Conservation (phyloP, 805 yeast genomes). For the Teunomyces funiuensis region DNA sequence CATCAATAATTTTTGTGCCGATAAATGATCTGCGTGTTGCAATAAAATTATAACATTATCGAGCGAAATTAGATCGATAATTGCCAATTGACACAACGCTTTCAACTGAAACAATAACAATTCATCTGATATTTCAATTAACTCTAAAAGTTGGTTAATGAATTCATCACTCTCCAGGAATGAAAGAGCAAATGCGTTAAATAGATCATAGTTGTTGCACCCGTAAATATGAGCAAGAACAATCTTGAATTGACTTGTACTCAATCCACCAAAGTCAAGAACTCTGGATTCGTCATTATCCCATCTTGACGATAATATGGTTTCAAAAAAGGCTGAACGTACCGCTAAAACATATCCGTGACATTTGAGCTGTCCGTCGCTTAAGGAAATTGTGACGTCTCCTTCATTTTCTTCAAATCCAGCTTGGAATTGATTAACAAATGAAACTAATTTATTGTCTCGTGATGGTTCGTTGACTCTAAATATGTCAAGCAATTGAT, state of each 20-base stretch:
- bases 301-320: conserved; percentile 60
- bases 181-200: conserved; percentile 28
- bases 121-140: conserved; percentile 63
- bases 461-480: background rate
- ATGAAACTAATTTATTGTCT: background rate
- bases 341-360: conserved; percentile 54
- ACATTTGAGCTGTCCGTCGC: conserved; percentile 46
- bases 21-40: conserved; percentile 49
- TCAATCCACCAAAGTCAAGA: conserved; percentile 46
- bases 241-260: conserved; percentile 43
- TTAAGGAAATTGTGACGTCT: conserved; percentile 48
- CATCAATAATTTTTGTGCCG: conserved; percentile 55
- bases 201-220: conserved; percentile 37
- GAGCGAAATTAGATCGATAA: conserved; percentile 54
- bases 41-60: conserved; percentile 62
- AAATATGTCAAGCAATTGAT: background rate
- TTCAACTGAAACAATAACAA: conserved; percentile 59
- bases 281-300: conserved; percentile 16
- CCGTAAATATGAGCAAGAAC: conserved; percentile 63
- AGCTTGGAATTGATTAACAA: background rate
- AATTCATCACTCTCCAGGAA: conserved; percentile 39
- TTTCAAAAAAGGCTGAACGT: conserved; percentile 64
- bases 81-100: conserved; percentile 57
- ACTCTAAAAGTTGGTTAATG: conserved; percentile 53
- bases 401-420: conserved; percentile 11